Percentiles rank a stretch among this genome's conserved stretches.
Evolutionary conservation across 2,329 filamentous ascomycete species (phyloP).

Genomic region (Sporothrix phasma): DNA sequence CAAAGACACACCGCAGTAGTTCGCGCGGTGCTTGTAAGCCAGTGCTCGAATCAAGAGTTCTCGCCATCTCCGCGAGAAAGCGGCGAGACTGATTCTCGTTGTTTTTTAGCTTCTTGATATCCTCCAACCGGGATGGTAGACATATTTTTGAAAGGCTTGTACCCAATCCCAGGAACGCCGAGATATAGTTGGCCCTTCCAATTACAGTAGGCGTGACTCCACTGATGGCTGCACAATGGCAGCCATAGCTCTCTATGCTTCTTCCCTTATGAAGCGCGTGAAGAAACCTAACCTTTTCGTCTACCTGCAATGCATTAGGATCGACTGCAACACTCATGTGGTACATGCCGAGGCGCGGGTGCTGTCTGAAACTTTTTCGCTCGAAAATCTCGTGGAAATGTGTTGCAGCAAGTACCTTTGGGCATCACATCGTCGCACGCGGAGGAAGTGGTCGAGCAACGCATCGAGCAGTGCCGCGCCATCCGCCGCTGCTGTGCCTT

Average conservation of each 20-base stretch:
- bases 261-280: conserved; percentile 60
- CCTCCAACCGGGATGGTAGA: conserved; percentile 52
- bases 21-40: background rate
- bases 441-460: conserved; percentile 46
- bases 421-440: conserved; percentile 33
- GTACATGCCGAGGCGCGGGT: conserved; percentile 45
- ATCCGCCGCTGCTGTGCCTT: conserved; percentile 49
- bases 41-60: background rate
- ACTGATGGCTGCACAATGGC: conserved; percentile 75
- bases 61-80: conserved; percentile 36
- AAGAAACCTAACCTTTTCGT: conserved; percentile 62
- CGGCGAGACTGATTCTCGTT: conserved; percentile 52
- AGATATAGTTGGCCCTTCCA: conserved; percentile 64
- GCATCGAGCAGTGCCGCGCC: conserved; percentile 50
- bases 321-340: conserved; percentile 65
- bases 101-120: conserved; percentile 55
- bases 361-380: conserved; percentile 42
- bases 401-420: conserved; percentile 51
- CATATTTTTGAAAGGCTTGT: conserved; percentile 69
- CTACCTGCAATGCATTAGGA: conserved; percentile 35
- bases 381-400: conserved; percentile 68
- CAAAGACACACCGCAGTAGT: conserved; percentile 1
- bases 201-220: conserved; percentile 66
- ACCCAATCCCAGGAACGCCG: conserved; percentile 55
- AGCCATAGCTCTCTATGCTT: conserved; percentile 75